Percentiles rank a stretch among this genome's conserved stretches.
Evolutionary conservation across 177 flowering plant genomes (phyloP).

Genomic region (Vitis hybrid): DNA sequence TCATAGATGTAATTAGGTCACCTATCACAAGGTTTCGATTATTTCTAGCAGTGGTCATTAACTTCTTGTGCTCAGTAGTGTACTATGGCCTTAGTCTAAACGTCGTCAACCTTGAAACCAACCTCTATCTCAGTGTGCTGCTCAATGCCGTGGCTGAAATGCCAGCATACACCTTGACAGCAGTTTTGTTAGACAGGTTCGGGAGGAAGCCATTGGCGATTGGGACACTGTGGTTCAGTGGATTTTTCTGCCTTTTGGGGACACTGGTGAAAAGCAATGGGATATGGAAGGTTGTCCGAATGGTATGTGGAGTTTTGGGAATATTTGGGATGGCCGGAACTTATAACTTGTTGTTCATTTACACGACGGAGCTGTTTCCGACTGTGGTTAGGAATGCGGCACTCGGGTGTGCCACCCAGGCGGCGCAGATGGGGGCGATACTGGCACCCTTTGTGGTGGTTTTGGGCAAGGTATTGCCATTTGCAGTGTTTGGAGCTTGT

Average conservation of each 20-base stretch:
- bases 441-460: constrained; percentile 89
- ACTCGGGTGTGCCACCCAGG: constrained; percentile 77
- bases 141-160: constrained; percentile 80
- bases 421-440: constrained; percentile 86
- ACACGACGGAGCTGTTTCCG: constrained; percentile 85
- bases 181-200: constrained; percentile 50
- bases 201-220: constrained; percentile 77
- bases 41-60: constrained; percentile 54
- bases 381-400: constrained; percentile 95
- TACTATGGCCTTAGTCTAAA: constrained; percentile 91
- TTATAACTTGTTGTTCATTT: constrained; percentile 76
- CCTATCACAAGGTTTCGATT: constrained; percentile 62
- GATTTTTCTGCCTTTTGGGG: constrained; percentile 64
- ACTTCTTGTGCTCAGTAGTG: constrained; percentile 64
- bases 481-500: constrained; percentile 62
- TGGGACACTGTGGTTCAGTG: constrained; percentile 80
- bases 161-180: constrained; percentile 80
- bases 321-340: constrained; percentile 94
- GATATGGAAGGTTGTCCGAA: constrained; percentile 45
- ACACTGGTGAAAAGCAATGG: constrained; percentile 37
- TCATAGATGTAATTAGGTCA: constrained; percentile 56
- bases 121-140: constrained; percentile 67
- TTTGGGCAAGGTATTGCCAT: constrained; percentile 64
- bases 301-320: constrained; percentile 77
- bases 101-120: constrained; percentile 83